Percentiles rank a stretch among this genome's conserved stretches.
These are phyloP conservation scores for Aspergillus mulundensis DNA, from an alignment of 495 filamentous ascomycete species.

Conservation along the genomic window DNA sequence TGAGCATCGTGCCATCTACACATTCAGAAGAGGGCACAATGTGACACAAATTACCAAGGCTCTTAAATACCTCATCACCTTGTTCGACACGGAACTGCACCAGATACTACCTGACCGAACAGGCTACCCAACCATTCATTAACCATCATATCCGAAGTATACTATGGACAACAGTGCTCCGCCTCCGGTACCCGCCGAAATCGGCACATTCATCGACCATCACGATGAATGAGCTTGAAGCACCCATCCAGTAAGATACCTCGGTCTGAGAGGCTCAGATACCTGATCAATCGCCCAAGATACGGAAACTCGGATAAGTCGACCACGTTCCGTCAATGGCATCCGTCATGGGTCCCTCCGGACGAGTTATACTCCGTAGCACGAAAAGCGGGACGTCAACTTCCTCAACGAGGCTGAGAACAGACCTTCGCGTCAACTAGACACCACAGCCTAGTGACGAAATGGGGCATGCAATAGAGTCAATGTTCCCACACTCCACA, in stretches of 20 bases:
- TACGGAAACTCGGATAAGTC: not conserved
- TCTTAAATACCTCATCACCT: not conserved
- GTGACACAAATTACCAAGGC: not conserved
- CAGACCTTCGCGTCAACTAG: not conserved
- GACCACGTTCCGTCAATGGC: not conserved
- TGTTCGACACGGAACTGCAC: not conserved
- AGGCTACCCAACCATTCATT: not conserved
- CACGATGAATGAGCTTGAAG: not conserved
- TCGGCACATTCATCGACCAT: not conserved
- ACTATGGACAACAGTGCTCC: conserved; percentile 6
- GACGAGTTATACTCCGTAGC: not conserved
- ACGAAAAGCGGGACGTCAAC: not conserved
- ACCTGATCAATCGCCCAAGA: not conserved
- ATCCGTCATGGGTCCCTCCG: conserved; percentile 2
- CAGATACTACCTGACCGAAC: not conserved
- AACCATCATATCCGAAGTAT: not conserved
- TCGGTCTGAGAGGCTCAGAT: not conserved
- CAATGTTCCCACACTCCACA: not conserved
- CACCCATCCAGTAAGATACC: not conserved
- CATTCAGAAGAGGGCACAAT: not conserved
- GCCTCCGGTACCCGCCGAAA: not conserved
- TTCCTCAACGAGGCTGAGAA: not conserved
- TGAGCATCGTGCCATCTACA: not conserved
- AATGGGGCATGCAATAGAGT: not conserved
- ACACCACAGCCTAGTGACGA: not conserved